Percentiles rank a stretch among this genome's conserved stretches.
Conservation (phyloP, 1,139 yeast species). For the Diutina rugosa region DNA sequence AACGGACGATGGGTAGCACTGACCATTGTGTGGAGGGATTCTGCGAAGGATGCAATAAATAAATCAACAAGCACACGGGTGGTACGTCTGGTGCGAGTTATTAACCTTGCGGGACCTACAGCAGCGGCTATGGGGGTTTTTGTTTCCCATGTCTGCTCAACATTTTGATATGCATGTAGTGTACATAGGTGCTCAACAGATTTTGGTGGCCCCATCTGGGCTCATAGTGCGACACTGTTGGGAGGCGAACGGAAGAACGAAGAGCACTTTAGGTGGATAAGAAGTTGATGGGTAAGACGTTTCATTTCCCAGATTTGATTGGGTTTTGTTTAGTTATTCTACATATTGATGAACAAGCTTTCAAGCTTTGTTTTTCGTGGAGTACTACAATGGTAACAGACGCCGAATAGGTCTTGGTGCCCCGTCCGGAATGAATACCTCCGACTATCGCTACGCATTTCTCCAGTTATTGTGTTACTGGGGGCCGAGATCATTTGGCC, state of each 20-base stretch:
- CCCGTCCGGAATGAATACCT: neutral
- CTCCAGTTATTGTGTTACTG: neutral
- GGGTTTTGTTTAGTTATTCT: too few relatives aligned
- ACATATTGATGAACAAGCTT: too few relatives aligned
- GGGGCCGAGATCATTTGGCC: neutral
- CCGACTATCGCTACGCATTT: neutral
- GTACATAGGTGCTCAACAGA: neutral
- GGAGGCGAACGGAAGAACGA: neutral
- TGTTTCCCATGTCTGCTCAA: neutral
- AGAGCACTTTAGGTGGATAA: neutral
- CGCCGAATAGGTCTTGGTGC: too few relatives aligned
- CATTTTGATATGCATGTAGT: neutral
- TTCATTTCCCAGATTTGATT: too few relatives aligned
- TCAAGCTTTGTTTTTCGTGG: too few relatives aligned
- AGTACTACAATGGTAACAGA: too few relatives aligned
- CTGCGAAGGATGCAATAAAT: neutral
- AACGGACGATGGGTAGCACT: slow-evolving; percentile 37
- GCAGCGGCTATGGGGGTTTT: neutral
- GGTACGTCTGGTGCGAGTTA: neutral
- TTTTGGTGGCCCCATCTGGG: neutral
- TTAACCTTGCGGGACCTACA: neutral
- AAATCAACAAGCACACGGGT: neutral
- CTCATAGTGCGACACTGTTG: neutral
- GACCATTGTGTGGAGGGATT: neutral
- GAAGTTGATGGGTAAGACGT: neutral